Conservation (phyloP, 2,329 filamentous ascomycete genomes). For the Zasmidium citrigriseum region DNA sequence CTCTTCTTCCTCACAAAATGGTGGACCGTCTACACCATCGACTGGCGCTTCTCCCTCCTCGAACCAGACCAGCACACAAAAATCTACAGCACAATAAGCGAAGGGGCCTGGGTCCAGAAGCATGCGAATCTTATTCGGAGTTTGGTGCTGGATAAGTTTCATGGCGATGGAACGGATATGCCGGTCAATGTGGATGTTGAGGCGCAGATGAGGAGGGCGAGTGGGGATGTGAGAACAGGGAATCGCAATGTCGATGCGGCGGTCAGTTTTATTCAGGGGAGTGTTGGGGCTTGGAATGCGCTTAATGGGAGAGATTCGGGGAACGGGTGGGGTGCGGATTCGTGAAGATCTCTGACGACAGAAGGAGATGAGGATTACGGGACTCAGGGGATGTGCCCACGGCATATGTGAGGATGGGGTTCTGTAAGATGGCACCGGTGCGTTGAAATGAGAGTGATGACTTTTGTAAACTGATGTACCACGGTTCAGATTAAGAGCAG, state of each 20-base stretch:
- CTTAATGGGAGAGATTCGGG: slow-evolving; percentile 17
- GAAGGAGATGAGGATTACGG: background rate
- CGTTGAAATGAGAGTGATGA: background rate
- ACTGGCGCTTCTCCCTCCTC: slow-evolving; percentile 50
- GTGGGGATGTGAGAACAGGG: slow-evolving; percentile 18
- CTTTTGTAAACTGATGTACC: too few species aligned
- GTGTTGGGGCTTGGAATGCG: slow-evolving; percentile 28
- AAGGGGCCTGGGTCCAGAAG: slow-evolving; percentile 61
- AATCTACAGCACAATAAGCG: slow-evolving; percentile 52
- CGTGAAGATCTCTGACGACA: background rate
- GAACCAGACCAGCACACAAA: slow-evolving; percentile 28
- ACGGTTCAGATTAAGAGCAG: too few species aligned
- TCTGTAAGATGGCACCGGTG: too few species aligned
- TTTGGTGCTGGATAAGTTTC: slow-evolving; percentile 60
- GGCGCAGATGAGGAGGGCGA: slow-evolving; percentile 36
- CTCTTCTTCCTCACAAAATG: slow-evolving; percentile 67
- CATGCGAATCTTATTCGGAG: slow-evolving; percentile 63
- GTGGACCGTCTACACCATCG: slow-evolving; percentile 66
- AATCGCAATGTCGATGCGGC: slow-evolving; percentile 28
- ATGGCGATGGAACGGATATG: slow-evolving; percentile 41
- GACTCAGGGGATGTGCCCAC: background rate
- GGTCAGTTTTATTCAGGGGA: slow-evolving; percentile 26
- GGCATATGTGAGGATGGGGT: too few species aligned
- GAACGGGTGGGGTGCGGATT: slow-evolving; percentile 4
- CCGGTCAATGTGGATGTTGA: slow-evolving; percentile 44